Conservation (phyloP, 116 monocot genomes). For the Zostera marina region DNA sequence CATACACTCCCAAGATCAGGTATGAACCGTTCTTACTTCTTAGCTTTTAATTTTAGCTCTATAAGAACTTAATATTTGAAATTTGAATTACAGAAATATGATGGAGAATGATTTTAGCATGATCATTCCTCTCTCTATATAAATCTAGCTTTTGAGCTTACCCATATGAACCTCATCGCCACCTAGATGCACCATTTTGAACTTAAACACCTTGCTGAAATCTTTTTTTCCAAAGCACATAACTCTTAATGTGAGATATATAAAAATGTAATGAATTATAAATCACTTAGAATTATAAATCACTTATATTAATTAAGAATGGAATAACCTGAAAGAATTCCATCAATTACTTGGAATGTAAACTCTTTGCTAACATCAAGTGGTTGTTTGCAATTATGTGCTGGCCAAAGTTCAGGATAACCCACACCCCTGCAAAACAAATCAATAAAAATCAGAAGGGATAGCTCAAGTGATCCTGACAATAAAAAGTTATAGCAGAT, state of each 20-base stretch:
- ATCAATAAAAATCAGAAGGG: no score
- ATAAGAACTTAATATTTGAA: no score
- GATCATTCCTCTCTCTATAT: neutral
- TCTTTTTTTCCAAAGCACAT: constrained; percentile 31
- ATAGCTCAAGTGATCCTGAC: no score
- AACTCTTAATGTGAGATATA: neutral
- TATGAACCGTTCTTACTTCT: no score
- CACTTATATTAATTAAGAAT: neutral
- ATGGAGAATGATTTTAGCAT: neutral
- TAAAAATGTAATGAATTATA: neutral
- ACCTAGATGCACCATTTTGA: constrained; percentile 88
- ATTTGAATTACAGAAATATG: neutral
- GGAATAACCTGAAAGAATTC: constrained; percentile 86
- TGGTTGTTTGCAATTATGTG: constrained; percentile 52
- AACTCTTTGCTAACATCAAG: constrained; percentile 91
- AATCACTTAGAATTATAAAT: neutral
- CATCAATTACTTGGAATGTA: constrained; percentile 81
- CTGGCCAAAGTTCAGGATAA: constrained; percentile 83
- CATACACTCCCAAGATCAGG: no score
- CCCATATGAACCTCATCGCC: constrained; percentile 91
- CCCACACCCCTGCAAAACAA: constrained; percentile 56
- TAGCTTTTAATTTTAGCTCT: no score
- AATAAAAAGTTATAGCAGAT: no score
- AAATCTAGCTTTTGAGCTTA: constrained; percentile 16
- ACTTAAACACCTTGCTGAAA: constrained; percentile 92